These are phyloP conservation scores for Cynanchum wilfordii DNA, from an alignment of 257 asterid genomes.

Conservation along the genomic window DNA sequence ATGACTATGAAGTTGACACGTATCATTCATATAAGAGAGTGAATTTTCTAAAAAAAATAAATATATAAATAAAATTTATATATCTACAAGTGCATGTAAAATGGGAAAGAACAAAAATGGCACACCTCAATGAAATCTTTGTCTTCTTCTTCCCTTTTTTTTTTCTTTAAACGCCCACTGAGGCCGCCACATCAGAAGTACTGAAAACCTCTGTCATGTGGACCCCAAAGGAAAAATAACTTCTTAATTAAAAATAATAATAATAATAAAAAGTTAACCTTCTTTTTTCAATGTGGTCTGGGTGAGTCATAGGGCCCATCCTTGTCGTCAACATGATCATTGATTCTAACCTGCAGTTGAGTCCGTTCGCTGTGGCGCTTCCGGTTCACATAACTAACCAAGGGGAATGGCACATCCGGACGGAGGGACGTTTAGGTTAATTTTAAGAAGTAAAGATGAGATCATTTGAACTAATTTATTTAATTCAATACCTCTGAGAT, in stretches of 20 bases:
- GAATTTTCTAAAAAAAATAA: no score
- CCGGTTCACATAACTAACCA: constrained; percentile 12
- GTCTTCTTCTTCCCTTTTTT: no score
- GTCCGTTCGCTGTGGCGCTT: constrained; percentile 46
- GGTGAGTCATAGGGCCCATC: constrained; percentile 78
- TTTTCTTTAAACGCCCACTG: no score
- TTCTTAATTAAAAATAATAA: neutral
- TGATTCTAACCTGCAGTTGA: constrained; percentile 24
- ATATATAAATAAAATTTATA: no score
- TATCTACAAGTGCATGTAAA: no score
- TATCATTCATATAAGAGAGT: no score
- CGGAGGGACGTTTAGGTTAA: constrained; percentile 21
- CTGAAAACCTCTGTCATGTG: no score
- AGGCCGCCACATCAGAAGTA: no score
- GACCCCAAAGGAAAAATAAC: neutral
- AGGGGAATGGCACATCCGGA: constrained; percentile 22
- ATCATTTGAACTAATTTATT: neutral
- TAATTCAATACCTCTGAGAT: constrained; percentile 46
- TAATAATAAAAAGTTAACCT: constrained; percentile 33
- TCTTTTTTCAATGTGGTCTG: constrained; percentile 52
- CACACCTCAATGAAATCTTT: no score
- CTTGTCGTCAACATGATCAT: constrained; percentile 26
- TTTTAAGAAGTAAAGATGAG: neutral
- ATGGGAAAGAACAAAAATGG: no score
- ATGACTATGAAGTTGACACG: no score